These are phyloP conservation scores for Gynandropsis gynandra DNA, from an alignment of 345 rosid genomes.

Conservation along the genomic window DNA sequence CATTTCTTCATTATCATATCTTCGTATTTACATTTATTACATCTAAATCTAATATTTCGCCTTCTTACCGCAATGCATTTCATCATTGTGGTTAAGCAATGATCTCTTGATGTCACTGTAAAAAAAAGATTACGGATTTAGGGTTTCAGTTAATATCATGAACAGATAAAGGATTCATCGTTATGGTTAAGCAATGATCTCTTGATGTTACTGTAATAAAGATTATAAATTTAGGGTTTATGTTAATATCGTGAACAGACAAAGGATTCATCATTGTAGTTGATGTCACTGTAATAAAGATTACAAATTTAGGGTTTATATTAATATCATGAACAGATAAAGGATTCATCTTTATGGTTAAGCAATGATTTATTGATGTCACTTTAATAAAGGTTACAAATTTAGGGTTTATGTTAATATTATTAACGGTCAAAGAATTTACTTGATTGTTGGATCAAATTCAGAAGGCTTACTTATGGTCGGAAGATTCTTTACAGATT, in stretches of 20 bases:
- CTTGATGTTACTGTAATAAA: constrained; percentile 72
- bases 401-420: too few relatives aligned
- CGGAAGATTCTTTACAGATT: constrained; percentile 74
- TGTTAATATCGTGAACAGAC: too few relatives aligned
- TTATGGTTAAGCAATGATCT: constrained; percentile 68
- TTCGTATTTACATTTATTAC: neutral
- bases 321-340: too few relatives aligned
- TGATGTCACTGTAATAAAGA: constrained; percentile 70
- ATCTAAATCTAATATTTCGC: constrained; percentile 15
- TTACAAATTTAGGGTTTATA: too few relatives aligned
- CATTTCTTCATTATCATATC: constrained; percentile 20
- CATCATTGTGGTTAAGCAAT: constrained; percentile 83
- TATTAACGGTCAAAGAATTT: too few relatives aligned
- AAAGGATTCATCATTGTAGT: too few relatives aligned
- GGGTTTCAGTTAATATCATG: too few relatives aligned
- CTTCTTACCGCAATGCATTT: constrained; percentile 85
- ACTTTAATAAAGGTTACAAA: constrained; percentile 70
- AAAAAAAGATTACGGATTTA: too few relatives aligned
- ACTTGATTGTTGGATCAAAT: constrained; percentile 18
- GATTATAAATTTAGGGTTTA: too few relatives aligned
- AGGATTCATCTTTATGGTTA: constrained; percentile 81
- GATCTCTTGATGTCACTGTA: constrained; percentile 72
- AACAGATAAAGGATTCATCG: too few relatives aligned
- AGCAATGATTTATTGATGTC: constrained; percentile 71
- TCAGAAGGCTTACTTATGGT: constrained; percentile 43